phyloP scores from a whole-genome alignment of 768 basidiomycete species.

The Amanita pallidorosea region DNA sequence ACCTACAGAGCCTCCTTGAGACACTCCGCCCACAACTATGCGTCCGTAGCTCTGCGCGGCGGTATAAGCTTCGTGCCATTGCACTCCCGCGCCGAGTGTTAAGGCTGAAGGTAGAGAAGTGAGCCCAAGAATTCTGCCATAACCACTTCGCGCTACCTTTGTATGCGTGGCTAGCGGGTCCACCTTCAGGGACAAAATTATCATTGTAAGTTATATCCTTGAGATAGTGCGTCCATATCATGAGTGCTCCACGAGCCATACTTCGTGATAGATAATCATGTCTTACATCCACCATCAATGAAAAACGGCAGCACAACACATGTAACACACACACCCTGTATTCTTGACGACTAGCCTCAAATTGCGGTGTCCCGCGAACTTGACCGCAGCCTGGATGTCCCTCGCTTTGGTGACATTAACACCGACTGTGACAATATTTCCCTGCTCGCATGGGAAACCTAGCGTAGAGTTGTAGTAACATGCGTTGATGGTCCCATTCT shows the following conservation, averaged over 20 bases:
- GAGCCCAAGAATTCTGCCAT: neutral
- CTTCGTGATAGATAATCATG: constrained; percentile 36
- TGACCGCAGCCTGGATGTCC: constrained; percentile 23
- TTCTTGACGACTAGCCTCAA: constrained; percentile 27
- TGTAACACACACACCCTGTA: constrained; percentile 15
- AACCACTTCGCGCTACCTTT: neutral
- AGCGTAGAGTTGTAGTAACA: constrained; percentile 39
- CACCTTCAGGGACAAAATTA: constrained; percentile 22
- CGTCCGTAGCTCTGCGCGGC: constrained; percentile 26
- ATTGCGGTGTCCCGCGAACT: constrained; percentile 15
- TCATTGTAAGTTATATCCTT: constrained; percentile 21
- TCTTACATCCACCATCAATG: constrained; percentile 13
- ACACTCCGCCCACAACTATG: constrained; percentile 33
- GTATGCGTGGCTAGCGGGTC: constrained; percentile 5
- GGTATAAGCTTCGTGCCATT: constrained; percentile 32
- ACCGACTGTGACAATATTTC: constrained; percentile 28
- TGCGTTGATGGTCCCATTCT: constrained; percentile 34
- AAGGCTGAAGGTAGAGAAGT: constrained; percentile 11
- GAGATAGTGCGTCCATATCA: constrained; percentile 30
- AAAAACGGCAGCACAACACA: neutral
- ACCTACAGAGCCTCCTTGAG: constrained; percentile 28
- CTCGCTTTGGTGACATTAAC: constrained; percentile 26
- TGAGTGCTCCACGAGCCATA: constrained; percentile 26
- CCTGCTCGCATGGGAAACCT: constrained; percentile 30
- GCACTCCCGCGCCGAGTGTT: constrained; percentile 32